Evolutionary conservation across 345 rosid species (phyloP), one percentile per base, ranked within the genome.

Genomic region (Eucalyptus camaldulensis): DNA sequence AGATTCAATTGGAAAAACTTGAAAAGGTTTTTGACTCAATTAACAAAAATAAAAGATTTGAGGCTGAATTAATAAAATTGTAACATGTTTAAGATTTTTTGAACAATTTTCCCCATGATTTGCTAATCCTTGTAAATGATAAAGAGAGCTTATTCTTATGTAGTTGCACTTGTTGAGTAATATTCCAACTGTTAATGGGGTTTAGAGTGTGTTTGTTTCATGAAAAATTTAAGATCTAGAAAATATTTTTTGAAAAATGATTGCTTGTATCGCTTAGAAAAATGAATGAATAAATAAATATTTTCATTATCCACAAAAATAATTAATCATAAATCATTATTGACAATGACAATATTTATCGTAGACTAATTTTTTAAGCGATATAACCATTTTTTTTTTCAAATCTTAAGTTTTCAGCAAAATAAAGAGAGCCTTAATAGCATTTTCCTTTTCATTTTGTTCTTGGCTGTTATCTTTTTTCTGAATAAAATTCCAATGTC

Each of bases 11-110:
- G 29, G 62, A 12, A 56, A 56, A 56, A 56, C 13, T 56, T 56
- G 29, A 8, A 67, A 31, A 31, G 1, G 6, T 67, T 67, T 31
- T 8, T 16, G 40, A 67, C 9, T 16, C 19, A 67, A 15, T 67
- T 67, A 9, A 5, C 12, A 31, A 31, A n/a, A 31, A n/a, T 67
- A n/a, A 31, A 67, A n/a, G 3, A 16, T 31, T 67, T 65, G 17
- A 15, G 21, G 9, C 0, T 14, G 2, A 65, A 65, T n/a, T 4
- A 3, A 10, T 15, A 15, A n/a, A 7, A 4, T 8, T n/a, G 8
- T 3, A 15, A 56, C 29, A 56, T 56, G 27, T 65, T n/a, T 65
- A n/a, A 16, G 17, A 65, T 16, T 14, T n/a, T 65, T 65, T 16
- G 19, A 8, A 65, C 10, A 65, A n/a, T 65, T n/a, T 65, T n/a